phyloP scores from a whole-genome alignment of 305 asterid genomes.

The Fraxinus latifolia region DNA sequence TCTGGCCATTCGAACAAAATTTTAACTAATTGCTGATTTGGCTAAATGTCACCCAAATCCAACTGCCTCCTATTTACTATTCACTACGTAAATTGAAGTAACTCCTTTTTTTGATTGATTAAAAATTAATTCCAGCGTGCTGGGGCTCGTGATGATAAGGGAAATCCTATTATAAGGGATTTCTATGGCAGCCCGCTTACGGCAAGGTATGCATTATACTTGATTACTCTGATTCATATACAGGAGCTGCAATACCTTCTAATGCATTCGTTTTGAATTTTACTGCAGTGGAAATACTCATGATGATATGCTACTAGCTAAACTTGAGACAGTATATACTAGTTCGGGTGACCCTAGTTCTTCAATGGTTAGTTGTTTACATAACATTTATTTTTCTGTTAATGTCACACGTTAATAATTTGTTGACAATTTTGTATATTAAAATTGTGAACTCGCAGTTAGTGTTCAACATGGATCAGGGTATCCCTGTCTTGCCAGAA shows the following conservation, averaged over 20 bases:
- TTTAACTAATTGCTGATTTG: neutral
- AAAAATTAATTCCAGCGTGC: slow-evolving; percentile 53
- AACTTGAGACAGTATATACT: slow-evolving; percentile 83
- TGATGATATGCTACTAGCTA: slow-evolving; percentile 87
- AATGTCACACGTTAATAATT: neutral
- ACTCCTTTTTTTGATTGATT: slow-evolving; percentile 17
- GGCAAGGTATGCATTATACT: slow-evolving; percentile 58
- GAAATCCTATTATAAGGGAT: slow-evolving; percentile 80
- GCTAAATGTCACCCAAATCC: neutral
- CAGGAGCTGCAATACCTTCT: slow-evolving; percentile 10
- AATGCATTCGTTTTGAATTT: slow-evolving; percentile 15
- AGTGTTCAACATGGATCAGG: slow-evolving; percentile 89
- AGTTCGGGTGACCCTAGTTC: slow-evolving; percentile 81
- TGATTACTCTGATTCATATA: slow-evolving; percentile 12
- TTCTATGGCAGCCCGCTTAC: slow-evolving; percentile 91
- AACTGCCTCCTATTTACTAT: neutral
- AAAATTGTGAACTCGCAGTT: slow-evolving; percentile 46
- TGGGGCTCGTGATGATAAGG: slow-evolving; percentile 83
- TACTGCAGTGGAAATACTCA: slow-evolving; percentile 78
- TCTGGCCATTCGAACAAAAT: neutral
- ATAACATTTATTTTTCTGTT: neutral
- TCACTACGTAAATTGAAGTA: neutral
- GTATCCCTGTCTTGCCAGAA: slow-evolving; percentile 70
- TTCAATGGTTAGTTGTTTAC: slow-evolving; percentile 62
- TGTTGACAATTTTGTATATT: slow-evolving; percentile 10